Conservation (phyloP, 164 flowering plant species). For the Piper betle region DNA sequence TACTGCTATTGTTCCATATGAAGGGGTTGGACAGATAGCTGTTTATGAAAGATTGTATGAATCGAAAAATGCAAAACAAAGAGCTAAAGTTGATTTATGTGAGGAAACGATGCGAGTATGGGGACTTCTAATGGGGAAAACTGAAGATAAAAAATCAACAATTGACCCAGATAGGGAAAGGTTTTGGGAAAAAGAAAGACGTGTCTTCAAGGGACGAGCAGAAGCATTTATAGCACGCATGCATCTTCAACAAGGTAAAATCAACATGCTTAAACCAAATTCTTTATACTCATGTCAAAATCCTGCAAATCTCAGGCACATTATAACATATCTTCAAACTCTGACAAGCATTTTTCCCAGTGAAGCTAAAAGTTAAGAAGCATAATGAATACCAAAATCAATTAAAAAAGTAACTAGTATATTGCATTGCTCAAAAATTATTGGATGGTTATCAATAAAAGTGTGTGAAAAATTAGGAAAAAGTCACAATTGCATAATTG, state of each 20-base stretch:
- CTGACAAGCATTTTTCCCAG: no score
- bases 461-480: no score
- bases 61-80: constrained; percentile 30
- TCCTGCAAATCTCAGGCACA: no score
- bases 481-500: no score
- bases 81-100: constrained; percentile 82
- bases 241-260: constrained; percentile 95
- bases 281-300: no score
- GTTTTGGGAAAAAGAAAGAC: constrained; percentile 90
- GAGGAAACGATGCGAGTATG: constrained; percentile 77
- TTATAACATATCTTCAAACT: no score
- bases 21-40: constrained; percentile 39
- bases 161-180: constrained; percentile 53
- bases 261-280: not conserved
- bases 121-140: constrained; percentile 62
- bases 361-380: no score
- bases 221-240: constrained; percentile 88
- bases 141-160: constrained; percentile 49
- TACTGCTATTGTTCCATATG: constrained; percentile 51
- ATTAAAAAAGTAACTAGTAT: no score
- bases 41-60: constrained; percentile 37
- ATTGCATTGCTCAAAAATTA: no score
- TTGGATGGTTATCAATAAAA: no score
- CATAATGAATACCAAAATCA: no score
- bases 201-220: constrained; percentile 65